phyloP scores from a whole-genome alignment of 768 basidiomycete genomes.

The Serendipita sp. region DNA sequence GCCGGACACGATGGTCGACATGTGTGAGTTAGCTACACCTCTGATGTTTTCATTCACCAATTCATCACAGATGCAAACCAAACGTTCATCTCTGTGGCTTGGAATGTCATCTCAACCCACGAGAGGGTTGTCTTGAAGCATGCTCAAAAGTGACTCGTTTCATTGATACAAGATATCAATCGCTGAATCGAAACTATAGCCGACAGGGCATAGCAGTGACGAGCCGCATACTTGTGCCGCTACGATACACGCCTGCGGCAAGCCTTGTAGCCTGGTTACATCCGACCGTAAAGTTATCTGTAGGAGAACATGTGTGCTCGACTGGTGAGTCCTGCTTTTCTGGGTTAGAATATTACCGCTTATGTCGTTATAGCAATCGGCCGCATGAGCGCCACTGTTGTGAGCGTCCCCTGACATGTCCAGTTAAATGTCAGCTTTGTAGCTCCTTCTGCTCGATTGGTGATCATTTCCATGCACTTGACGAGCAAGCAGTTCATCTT shows the following conservation, averaged over 20 bases:
- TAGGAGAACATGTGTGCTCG: slow-evolving; percentile 21
- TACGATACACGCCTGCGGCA: slow-evolving; percentile 36
- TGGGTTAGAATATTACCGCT: too few species aligned
- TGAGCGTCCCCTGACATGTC: slow-evolving; percentile 32
- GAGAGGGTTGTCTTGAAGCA: slow-evolving; percentile 32
- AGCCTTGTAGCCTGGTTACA: slow-evolving; percentile 19
- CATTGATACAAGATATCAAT: neutral
- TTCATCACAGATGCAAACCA: slow-evolving; percentile 30
- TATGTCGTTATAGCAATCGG: slow-evolving; percentile 22
- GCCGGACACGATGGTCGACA: slow-evolving; percentile 42
- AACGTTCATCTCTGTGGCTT: slow-evolving; percentile 38
- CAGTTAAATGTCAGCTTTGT: slow-evolving; percentile 37
- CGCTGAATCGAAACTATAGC: slow-evolving; percentile 33
- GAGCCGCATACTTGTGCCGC: slow-evolving; percentile 30
- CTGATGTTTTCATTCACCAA: neutral
- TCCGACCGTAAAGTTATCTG: slow-evolving; percentile 25
- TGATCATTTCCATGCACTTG: slow-evolving; percentile 38
- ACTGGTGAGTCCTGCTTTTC: slow-evolving; percentile 8
- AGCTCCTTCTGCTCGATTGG: slow-evolving; percentile 31
- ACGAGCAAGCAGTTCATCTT: slow-evolving; percentile 27
- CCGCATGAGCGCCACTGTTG: slow-evolving; percentile 33
- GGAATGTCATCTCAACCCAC: slow-evolving; percentile 28
- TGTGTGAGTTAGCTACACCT: slow-evolving; percentile 24
- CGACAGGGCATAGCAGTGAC: slow-evolving; percentile 24
- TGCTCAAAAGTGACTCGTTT: slow-evolving; percentile 31